Base-by-base conservation (phyloP, 805 yeast genomes). In the Saccharomyces paradoxus region DNA sequence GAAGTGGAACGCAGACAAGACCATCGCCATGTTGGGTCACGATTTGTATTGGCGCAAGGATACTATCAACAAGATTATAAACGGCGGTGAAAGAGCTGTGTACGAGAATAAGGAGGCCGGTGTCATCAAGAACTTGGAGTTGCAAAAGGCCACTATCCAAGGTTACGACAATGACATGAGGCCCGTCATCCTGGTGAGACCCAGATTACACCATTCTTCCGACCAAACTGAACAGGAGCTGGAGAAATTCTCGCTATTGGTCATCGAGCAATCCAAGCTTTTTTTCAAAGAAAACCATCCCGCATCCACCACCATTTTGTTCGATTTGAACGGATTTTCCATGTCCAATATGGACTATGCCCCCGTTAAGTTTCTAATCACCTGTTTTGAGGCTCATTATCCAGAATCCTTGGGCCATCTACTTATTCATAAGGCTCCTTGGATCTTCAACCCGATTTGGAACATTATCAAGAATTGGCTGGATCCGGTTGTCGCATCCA, bases 371-470 rank as follows among this genome's bases (percentile, higher is more conserved):
- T 92, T 88, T 71, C 81, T 94, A 72, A 85, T 91, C 57, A 81
- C 83, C 53, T 86, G 91, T 57, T 90, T 94, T 70, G 98, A 94
- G 75, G 96, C 96, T 0, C 96, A 92, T 68, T 94, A 92, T 69
- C 99, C 99, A 0, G 99, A 94, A 72, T 85, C 89, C 46, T 78
- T 94, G 56, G 97, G 96, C 17, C 81, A 81, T 54, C 74, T 94
- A 52, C 79, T 89, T 60, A 86, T 94, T 57, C 96, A 89, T 74
- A 87, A 87, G 63, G 97, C 99, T 0, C 99, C 99, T 28, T 90
- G 97, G 98, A 82, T 94, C 53, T 94, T 94, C 74, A 82, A 87
- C 51, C 92, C 97, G 26, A 88, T 92, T 56, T 94, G 99, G 98
- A 86, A 84, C 61, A 81, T 92, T 61, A 83, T 94, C 63, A 89